Percentiles rank a stretch among this genome's conserved stretches.
phyloP scores from a whole-genome alignment of 805 yeast genomes.

The Saccharomycopsis vini region DNA sequence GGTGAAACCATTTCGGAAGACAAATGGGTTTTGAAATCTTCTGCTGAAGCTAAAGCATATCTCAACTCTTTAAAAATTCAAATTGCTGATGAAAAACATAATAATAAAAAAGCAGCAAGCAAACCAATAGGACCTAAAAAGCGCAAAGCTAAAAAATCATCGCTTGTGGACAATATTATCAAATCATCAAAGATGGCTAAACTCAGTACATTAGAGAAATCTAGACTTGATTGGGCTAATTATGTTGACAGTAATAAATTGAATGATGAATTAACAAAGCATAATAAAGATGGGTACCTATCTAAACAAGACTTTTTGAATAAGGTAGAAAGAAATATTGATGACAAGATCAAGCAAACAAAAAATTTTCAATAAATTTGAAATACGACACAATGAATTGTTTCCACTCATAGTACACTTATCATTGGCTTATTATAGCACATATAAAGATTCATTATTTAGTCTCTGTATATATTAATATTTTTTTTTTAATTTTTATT shows the following conservation, averaged over 20 bases:
- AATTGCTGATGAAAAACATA: constrained; percentile 9
- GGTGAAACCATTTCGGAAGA: constrained; percentile 74
- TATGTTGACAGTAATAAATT: constrained; percentile 84
- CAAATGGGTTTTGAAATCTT: constrained; percentile 62
- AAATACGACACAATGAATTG: too few species aligned
- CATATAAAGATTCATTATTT: too few species aligned
- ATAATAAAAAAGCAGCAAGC: not conserved
- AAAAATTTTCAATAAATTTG: constrained; percentile 5
- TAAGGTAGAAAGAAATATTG: constrained; percentile 49
- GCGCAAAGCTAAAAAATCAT: constrained; percentile 60
- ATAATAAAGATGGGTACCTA: constrained; percentile 84
- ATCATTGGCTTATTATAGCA: too few species aligned
- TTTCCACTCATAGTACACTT: too few species aligned
- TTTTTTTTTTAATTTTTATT: too few species aligned
- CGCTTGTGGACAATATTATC: constrained; percentile 69
- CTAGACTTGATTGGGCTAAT: constrained; percentile 89
- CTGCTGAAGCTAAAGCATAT: constrained; percentile 85
- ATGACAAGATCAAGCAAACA: constrained; percentile 29
- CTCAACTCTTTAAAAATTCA: constrained; percentile 43
- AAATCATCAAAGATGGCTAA: constrained; percentile 63
- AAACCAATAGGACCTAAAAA: constrained; percentile 17
- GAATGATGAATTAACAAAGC: constrained; percentile 67
- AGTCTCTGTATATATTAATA: too few species aligned
- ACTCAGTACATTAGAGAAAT: constrained; percentile 85
- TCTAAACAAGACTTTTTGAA: constrained; percentile 85